Conservation (phyloP, 1,284 basidiomycete genomes). For the Ganoderma lingzhi region DNA sequence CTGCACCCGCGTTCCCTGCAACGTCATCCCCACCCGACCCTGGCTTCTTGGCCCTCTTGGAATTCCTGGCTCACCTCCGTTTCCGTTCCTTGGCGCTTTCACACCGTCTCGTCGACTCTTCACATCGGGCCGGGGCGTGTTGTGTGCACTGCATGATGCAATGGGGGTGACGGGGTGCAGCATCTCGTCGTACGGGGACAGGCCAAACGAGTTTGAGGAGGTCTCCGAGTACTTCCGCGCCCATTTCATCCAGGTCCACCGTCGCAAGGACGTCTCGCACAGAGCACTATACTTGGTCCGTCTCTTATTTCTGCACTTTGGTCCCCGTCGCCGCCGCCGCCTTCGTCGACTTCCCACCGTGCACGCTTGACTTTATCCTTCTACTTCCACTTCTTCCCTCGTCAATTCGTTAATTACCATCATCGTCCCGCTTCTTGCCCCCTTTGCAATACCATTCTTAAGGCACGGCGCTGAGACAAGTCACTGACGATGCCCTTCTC, state of each 20-base stretch:
- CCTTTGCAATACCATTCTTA: not conserved
- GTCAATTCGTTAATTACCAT: not conserved
- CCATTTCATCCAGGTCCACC: slow-evolving; percentile 79
- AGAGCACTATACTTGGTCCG: slow-evolving; percentile 71
- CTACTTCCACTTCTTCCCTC: slow-evolving; percentile 3
- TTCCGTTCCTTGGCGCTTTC: not conserved
- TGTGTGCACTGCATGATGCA: not conserved
- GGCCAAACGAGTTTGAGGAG: slow-evolving; percentile 74
- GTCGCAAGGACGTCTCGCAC: slow-evolving; percentile 65
- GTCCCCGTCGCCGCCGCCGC: not conserved
- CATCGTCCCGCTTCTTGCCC: not conserved
- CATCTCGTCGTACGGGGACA: slow-evolving; percentile 81
- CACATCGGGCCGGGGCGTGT: not conserved
- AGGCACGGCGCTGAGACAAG: not conserved
- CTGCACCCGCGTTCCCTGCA: not conserved
- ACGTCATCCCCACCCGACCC: slow-evolving; percentile 2
- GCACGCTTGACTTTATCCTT: slow-evolving; percentile 5
- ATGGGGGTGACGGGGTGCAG: slow-evolving; percentile 44
- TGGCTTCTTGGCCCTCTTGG: not conserved
- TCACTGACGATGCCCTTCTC: slow-evolving; percentile 3
- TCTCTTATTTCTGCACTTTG: slow-evolving; percentile 25
- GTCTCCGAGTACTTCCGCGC: slow-evolving; percentile 82
- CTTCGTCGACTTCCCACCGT: not conserved
- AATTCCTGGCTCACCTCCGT: not conserved
- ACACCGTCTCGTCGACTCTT: not conserved